Percentiles rank a stretch among this genome's conserved stretches.
These are phyloP conservation scores for Venturia nashicola DNA, from an alignment of 2,329 filamentous ascomycete genomes.

Conservation along the genomic window DNA sequence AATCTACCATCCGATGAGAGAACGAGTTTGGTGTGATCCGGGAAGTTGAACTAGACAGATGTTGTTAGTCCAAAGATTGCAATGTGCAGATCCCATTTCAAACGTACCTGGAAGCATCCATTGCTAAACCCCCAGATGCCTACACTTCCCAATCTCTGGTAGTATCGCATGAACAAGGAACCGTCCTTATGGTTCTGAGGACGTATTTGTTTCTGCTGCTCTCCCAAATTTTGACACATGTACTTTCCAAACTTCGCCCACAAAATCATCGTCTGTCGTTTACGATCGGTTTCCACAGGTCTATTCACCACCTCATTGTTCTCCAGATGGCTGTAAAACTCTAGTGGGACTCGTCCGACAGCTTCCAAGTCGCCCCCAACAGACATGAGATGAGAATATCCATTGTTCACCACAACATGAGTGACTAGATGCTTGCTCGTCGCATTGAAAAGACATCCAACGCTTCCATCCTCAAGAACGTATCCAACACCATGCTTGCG, in stretches of 20 bases:
- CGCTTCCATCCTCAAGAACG: constrained; percentile 68
- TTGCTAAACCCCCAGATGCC: constrained; percentile 74
- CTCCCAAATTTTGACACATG: constrained; percentile 39
- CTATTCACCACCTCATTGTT: constrained; percentile 43
- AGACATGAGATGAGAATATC: constrained; percentile 58
- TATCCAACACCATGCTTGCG: constrained; percentile 79
- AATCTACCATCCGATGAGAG: constrained; percentile 61
- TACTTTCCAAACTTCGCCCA: constrained; percentile 62
- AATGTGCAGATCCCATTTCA: constrained; percentile 2
- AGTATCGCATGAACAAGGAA: constrained; percentile 55
- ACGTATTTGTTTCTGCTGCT: constrained; percentile 23
- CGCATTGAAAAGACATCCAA: constrained; percentile 52
- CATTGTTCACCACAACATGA: constrained; percentile 58
- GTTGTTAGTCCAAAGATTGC: constrained; percentile 15
- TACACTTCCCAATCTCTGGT: constrained; percentile 69
- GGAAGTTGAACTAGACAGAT: constrained; percentile 62
- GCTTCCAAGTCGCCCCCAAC: constrained; percentile 30
- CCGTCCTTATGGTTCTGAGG: constrained; percentile 12
- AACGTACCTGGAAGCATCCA: constrained; percentile 58
- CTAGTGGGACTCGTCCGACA: constrained; percentile 37
- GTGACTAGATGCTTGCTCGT: constrained; percentile 45
- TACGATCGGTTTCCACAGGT: constrained; percentile 50
- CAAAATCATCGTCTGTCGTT: constrained; percentile 42
- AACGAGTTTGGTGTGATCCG: constrained; percentile 77
- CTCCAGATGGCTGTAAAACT: constrained; percentile 43